Conservation (phyloP, 2,329 filamentous ascomycete species). For the Emmonsiellopsis sp. region DNA sequence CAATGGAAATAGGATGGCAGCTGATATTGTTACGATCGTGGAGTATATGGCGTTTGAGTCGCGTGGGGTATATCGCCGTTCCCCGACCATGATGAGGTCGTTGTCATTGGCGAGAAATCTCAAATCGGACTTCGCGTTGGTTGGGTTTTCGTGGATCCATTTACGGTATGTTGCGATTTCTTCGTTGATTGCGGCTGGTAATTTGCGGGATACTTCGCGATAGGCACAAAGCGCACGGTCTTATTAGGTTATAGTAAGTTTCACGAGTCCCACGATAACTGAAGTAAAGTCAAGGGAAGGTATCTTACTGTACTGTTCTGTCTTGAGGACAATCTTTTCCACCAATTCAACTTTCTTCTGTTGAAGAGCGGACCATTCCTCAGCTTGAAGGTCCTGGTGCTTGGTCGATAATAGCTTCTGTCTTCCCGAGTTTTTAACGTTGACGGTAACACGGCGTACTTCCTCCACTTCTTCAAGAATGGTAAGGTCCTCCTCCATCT, state of each 20-base stretch:
- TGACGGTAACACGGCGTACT: constrained; percentile 23
- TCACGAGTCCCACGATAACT: constrained; percentile 1
- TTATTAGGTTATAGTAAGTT: constrained; percentile 9
- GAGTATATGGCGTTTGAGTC: constrained; percentile 21
- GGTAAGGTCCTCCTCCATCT: constrained; percentile 69
- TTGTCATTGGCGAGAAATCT: constrained; percentile 42
- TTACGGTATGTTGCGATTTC: constrained; percentile 43
- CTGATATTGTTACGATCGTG: constrained; percentile 39
- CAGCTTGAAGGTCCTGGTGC: constrained; percentile 35
- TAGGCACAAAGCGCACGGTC: constrained; percentile 38
- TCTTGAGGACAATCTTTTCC: constrained; percentile 46
- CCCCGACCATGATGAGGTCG: constrained; percentile 33
- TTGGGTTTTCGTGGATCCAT: constrained; percentile 44
- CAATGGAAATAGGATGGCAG: constrained; percentile 48
- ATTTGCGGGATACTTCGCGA: constrained; percentile 36
- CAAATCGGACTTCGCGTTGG: constrained; percentile 42
- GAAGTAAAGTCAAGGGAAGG: not conserved
- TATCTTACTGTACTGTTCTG: constrained; percentile 51
- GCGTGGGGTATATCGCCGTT: constrained; percentile 10
- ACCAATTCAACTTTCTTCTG: constrained; percentile 45
- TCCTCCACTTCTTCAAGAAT: constrained; percentile 54
- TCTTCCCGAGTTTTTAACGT: constrained; percentile 20
- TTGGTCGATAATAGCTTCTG: constrained; percentile 30
- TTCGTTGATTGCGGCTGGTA: constrained; percentile 36
- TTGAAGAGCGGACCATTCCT: constrained; percentile 44